Base-by-base conservation (phyloP, 2,329 filamentous ascomycete genomes). In the Ophiosphaerella korrae region DNA sequence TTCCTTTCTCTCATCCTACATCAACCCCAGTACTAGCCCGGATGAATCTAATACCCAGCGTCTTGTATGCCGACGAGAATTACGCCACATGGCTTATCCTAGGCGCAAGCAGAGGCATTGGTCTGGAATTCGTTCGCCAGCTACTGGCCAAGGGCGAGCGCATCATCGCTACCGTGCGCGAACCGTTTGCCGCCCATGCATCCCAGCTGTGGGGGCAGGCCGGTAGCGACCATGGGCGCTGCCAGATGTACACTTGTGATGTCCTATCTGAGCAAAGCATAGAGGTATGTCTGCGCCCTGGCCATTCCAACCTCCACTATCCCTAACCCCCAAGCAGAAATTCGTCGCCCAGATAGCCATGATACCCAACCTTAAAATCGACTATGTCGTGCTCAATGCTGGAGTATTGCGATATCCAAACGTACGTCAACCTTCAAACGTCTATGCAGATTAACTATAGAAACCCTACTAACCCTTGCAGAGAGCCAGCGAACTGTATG, bases 361-460 rank as follows among this genome's bases (percentile, higher is more conserved):
- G 29, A 72, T 76, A 40, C 71, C 74, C 24, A 74, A 74, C 49
- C 63, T 78, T 42, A 77, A 71, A 50, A 77, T 83, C 41, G 80
- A 83, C 67, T 78, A 79, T 67, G 76, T 82, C 34, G 76, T 85
- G n/a, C 57, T 84, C 46, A 84, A 84, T 69, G 82, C 82, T 29
- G 82, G 82, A 40, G 77, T 84, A 5, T 63, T 83, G 58, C 74
- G 78, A 60, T 84, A 84, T 68, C 81, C 82, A 3, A 82, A 82
- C 73, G 81, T 83, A 73, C 71, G 76, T 64, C 38, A 18, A 23
- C 7, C 7, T 29, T 29, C 26, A 29, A 49, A 35, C 39, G 21
- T 37, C 23, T 8, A 18, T 44, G 33, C 42, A 41, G 45, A 23
- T 44, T 45, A 8, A 34, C 35, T 34, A 32, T 37, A 42, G 50